A percentile compares a stretch with the other conserved stretches of the same genome.
phyloP scores from a whole-genome alignment of 495 filamentous ascomycete genomes.

The Extremus antarcticus region DNA sequence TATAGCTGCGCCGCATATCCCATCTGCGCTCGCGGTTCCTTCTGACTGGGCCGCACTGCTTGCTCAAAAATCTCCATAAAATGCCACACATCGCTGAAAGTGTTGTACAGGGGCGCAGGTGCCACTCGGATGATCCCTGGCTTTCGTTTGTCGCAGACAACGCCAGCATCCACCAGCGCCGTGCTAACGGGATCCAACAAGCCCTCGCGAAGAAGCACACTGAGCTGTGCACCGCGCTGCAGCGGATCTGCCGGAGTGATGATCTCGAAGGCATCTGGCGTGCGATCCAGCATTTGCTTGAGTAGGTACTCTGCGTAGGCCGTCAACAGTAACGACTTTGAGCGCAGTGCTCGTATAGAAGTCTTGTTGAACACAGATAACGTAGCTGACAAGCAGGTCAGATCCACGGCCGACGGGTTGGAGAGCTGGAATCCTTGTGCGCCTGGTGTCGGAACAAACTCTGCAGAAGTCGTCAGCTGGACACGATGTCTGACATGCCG shows the following conservation, averaged over 20 bases:
- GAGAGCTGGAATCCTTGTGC: no score
- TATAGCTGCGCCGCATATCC: no score
- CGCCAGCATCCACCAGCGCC: constrained; percentile 51
- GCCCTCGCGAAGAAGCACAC: constrained; percentile 53
- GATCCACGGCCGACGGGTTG: constrained; percentile 55
- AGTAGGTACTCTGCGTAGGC: constrained; percentile 67
- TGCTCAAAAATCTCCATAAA: constrained; percentile 53
- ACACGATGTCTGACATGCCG: no score
- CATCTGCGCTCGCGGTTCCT: no score
- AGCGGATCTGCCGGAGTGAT: constrained; percentile 66
- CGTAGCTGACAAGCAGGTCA: constrained; percentile 61
- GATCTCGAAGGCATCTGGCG: constrained; percentile 49
- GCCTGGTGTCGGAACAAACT: no score
- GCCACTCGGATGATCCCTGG: constrained; percentile 88
- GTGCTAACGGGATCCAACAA: constrained; percentile 58
- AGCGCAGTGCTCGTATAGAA: constrained; percentile 54
- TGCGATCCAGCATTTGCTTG: constrained; percentile 22
- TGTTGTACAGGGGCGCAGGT: constrained; percentile 84
- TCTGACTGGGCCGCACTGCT: constrained; percentile 31
- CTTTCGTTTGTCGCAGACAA: constrained; percentile 77
- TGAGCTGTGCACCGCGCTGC: constrained; percentile 80
- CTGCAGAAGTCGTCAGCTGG: no score
- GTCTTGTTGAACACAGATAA: constrained; percentile 68
- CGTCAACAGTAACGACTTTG: constrained; percentile 65
- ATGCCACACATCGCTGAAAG: constrained; percentile 61